These are phyloP conservation scores for Cryptococcus jaspeensis DNA, from an alignment of 1,284 basidiomycete species.

Conservation along the genomic window DNA sequence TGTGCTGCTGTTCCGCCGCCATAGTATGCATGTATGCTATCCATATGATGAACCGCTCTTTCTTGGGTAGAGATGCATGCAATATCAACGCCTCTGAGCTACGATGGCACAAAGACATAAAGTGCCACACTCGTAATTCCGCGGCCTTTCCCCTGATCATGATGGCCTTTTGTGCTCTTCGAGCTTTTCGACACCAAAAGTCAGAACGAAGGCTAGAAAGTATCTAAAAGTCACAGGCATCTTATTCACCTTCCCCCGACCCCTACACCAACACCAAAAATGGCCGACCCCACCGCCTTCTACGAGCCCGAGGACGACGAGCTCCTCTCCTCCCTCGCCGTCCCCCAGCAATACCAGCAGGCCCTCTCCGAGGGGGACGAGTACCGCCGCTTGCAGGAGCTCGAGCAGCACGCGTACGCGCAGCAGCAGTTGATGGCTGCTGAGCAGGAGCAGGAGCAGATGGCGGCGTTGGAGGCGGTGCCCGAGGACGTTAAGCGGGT, in stretches of 20 bases:
- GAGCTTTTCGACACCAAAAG: not conserved
- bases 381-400: slow-evolving; percentile 41
- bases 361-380: slow-evolving; percentile 38
- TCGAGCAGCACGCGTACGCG: slow-evolving; percentile 42
- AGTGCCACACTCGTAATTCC: too few species aligned
- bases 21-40: too few species aligned
- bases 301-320: slow-evolving; percentile 51
- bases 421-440: slow-evolving; percentile 33
- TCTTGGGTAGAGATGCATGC: too few species aligned
- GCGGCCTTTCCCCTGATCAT: too few species aligned
- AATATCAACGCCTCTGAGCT: too few species aligned
- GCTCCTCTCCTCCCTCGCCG: slow-evolving; percentile 45
- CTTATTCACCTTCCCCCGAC: not conserved
- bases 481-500: slow-evolving; percentile 52
- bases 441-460: slow-evolving; percentile 38
- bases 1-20: too few species aligned
- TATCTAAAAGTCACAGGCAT: not conserved
- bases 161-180: too few species aligned
- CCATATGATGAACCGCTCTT: too few species aligned
- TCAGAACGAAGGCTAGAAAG: not conserved
- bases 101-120: too few species aligned
- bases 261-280: slow-evolving; percentile 15
- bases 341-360: slow-evolving; percentile 28
- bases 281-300: slow-evolving; percentile 50
- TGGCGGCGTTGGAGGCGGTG: slow-evolving; percentile 41